Evolutionary conservation across 2,329 filamentous ascomycete genomes (phyloP).

Genomic region (Exophiala sp.): DNA sequence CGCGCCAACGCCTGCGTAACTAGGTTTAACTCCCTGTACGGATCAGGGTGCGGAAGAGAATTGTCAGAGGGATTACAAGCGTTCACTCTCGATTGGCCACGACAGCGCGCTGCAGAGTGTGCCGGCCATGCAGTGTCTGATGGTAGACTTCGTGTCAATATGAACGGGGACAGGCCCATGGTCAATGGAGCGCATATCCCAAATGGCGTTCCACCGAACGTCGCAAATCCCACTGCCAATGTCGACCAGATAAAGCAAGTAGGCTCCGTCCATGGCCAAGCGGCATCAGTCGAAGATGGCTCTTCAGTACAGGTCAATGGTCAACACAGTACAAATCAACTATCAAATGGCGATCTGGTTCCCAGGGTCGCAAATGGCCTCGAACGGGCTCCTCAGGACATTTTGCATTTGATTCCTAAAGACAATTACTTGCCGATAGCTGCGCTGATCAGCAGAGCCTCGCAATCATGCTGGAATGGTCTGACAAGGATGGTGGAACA

Average conservation of each 20-base stretch:
- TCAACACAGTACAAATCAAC: slow-evolving; percentile 4
- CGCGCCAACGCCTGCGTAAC: background rate
- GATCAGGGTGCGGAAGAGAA: background rate
- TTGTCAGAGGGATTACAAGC: background rate
- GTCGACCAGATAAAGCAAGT: slow-evolving; percentile 8
- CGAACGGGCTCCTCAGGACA: slow-evolving; percentile 17
- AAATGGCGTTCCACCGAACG: slow-evolving; percentile 19
- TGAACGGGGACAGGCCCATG: slow-evolving; percentile 25
- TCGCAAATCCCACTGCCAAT: slow-evolving; percentile 2
- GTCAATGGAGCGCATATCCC: slow-evolving; percentile 21
- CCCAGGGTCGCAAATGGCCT: background rate
- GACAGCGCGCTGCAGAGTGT: slow-evolving; percentile 14
- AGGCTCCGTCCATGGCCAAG: background rate
- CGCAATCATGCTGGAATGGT: slow-evolving; percentile 78
- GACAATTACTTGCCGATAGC: slow-evolving; percentile 61
- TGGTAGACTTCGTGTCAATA: slow-evolving; percentile 22
- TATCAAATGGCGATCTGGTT: background rate
- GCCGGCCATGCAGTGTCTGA: slow-evolving; percentile 26
- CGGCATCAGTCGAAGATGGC: background rate
- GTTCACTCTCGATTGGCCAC: slow-evolving; percentile 9
- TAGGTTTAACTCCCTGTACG: background rate
- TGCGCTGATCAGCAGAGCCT: slow-evolving; percentile 70
- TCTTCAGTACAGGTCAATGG: slow-evolving; percentile 8
- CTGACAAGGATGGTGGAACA: slow-evolving; percentile 67
- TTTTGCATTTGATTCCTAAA: slow-evolving; percentile 22